Evolutionary conservation across 1,284 basidiomycete genomes (phyloP), one percentile per base, ranked within the genome.

Genomic region (Golubevia pallescens): DNA sequence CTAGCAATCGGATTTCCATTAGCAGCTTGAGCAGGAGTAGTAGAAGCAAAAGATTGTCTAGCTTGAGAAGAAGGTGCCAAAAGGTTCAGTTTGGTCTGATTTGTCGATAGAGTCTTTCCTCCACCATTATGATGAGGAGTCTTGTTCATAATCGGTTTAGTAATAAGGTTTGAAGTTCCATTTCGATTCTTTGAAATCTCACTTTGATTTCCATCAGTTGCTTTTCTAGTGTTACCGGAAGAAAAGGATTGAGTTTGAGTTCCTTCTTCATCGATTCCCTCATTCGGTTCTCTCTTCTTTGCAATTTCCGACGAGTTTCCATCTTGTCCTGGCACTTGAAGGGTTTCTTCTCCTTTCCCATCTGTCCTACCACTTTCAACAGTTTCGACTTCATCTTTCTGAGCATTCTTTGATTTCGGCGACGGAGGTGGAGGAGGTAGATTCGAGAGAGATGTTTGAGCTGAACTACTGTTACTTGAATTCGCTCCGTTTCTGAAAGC

Each of bases 11-110:
- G 62, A 7, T 66, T 61, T 13, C 42, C 42, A 48, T 48, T 48
- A 48, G 42, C 42, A 10, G 42, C 42, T 16, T 48, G 42, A 48
- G 42, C 42, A 14, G 68, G 63, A 20, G 63, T 62, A n/a, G 64
- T 58, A 10, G 60, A 61, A 3, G 70, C 66, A 20, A 73, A 66
- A 21, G 70, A 61, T 28, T 68, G 67, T 3, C 71, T 48, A 10
- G 62, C 0, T 51, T 0, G 69, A 58, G 8, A 13, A 2, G 66
- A 59, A 20, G 60, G 61, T 1, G 58, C 59, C 20, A 68, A 48
- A 2, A 28, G 57, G 19, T 55, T 52, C 34, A 57, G 54, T 16
- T 52, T 63, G 13, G 58, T 13, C 2, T 54, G 13, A 20, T 4
- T 48, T 10, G 8, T 48, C 16, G 42, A 10, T 16, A 16, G 42